Evolutionary conservation across 2,329 filamentous ascomycete genomes (phyloP).

Genomic region (Epichloe bromicola): DNA sequence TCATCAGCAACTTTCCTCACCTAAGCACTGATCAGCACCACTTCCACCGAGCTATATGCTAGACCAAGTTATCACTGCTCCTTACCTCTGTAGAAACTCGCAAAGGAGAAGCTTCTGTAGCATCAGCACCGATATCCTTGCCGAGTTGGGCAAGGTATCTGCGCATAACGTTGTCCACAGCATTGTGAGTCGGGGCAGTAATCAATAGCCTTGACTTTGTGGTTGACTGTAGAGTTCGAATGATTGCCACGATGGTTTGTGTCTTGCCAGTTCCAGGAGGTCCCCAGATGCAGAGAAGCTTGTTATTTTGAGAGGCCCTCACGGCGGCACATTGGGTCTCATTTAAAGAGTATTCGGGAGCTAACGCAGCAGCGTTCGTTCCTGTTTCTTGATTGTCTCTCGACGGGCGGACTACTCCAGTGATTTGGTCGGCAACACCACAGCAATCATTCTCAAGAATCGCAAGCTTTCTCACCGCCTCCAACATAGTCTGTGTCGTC

Average conservation of each 20-base stretch:
- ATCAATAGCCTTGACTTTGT: background rate
- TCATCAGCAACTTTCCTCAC: background rate
- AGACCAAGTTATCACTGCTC: background rate
- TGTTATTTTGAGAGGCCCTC: conserved; percentile 13
- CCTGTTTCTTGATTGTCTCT: background rate
- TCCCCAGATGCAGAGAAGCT: conserved; percentile 28
- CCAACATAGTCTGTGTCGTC: conserved; percentile 25
- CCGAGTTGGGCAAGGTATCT: background rate
- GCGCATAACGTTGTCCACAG: background rate
- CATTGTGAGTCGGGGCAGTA: background rate
- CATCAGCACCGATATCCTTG: background rate
- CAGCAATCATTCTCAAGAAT: conserved; percentile 18
- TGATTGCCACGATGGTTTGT: background rate
- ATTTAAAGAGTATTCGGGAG: background rate
- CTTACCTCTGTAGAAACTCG: background rate
- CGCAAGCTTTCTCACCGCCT: conserved; percentile 22
- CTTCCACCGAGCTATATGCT: background rate
- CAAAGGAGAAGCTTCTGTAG: background rate
- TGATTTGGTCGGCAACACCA: conserved; percentile 14
- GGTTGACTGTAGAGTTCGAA: background rate
- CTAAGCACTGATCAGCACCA: background rate
- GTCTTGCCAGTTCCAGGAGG: conserved; percentile 21
- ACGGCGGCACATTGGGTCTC: conserved; percentile 4
- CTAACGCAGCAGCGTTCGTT: background rate
- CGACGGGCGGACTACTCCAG: conserved; percentile 6